Percentiles rank a stretch among this genome's conserved stretches.
Conservation (phyloP, 768 basidiomycete species). For the Cubamyces lactineus region DNA sequence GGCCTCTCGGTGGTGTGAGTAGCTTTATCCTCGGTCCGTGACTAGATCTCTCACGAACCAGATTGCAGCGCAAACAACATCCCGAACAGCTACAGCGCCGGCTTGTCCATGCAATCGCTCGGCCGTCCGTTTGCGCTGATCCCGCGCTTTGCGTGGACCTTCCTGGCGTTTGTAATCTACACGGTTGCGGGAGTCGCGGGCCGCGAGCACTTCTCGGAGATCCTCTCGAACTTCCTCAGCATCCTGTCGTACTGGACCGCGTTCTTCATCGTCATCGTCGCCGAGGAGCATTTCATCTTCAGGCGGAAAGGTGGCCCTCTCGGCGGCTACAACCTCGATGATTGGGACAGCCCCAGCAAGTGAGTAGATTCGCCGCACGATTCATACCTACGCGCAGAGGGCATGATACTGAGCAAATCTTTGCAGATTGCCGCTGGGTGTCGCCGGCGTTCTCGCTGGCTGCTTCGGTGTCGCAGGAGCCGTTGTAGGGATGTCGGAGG, state of each 20-base stretch:
- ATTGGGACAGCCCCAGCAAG: conserved; percentile 47
- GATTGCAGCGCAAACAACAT: conserved; percentile 49
- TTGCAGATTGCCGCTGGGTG: conserved; percentile 48
- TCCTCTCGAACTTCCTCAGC: conserved; percentile 46
- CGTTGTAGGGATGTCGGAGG: conserved; percentile 55
- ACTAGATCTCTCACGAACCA: not conserved
- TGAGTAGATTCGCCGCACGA: conserved; percentile 24
- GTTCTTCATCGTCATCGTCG: conserved; percentile 49
- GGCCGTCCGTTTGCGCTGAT: conserved; percentile 44
- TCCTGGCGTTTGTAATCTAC: conserved; percentile 47
- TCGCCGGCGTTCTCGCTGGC: conserved; percentile 51
- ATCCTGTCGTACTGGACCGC: conserved; percentile 53
- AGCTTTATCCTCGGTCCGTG: not conserved
- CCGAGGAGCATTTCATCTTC: conserved; percentile 57
- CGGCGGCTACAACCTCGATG: conserved; percentile 55
- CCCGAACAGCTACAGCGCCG: conserved; percentile 51
- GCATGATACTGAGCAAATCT: not conserved
- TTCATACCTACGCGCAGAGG: not conserved
- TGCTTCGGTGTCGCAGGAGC: conserved; percentile 52
- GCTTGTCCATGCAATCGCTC: conserved; percentile 48
- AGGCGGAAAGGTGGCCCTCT: conserved; percentile 42
- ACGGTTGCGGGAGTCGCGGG: conserved; percentile 52
- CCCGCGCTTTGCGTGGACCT: conserved; percentile 43
- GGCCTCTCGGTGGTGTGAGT: conserved; percentile 45
- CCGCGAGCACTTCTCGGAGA: conserved; percentile 45